Conservation (phyloP, 768 basidiomycete species). For the Pleurotus djamor region DNA sequence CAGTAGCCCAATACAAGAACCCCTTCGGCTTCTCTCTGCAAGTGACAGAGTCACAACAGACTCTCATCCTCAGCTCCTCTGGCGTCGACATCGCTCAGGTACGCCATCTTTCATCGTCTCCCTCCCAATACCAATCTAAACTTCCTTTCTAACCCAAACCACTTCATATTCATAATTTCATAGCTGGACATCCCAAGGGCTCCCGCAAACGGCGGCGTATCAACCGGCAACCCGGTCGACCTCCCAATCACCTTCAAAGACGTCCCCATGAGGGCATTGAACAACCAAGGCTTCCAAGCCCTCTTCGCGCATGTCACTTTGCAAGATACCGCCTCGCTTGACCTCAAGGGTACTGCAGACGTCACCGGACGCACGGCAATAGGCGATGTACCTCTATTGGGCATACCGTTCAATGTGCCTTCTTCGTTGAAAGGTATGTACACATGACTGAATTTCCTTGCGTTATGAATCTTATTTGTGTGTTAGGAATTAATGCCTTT, state of each 20-base stretch:
- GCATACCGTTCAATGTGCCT: constrained; percentile 59
- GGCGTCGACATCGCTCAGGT: constrained; percentile 56
- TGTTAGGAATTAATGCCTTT: constrained; percentile 57
- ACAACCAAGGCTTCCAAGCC: constrained; percentile 48
- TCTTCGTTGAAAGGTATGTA: constrained; percentile 54
- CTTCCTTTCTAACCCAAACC: neutral
- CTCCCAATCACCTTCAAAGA: constrained; percentile 58
- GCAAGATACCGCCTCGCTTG: constrained; percentile 36
- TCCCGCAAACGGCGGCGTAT: constrained; percentile 55
- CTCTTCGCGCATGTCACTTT: constrained; percentile 64
- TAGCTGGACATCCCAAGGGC: constrained; percentile 52
- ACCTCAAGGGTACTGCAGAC: constrained; percentile 54
- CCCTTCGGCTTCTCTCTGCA: constrained; percentile 78
- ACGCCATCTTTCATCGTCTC: too few relatives aligned
- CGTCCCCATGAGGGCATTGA: constrained; percentile 52
- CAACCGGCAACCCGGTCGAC: constrained; percentile 65
- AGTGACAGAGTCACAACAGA: constrained; percentile 53
- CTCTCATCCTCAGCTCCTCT: constrained; percentile 45
- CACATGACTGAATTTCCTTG: too few relatives aligned
- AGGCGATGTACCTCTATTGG: constrained; percentile 63
- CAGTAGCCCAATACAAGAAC: constrained; percentile 62
- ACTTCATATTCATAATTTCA: constrained; percentile 5
- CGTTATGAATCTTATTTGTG: too few relatives aligned
- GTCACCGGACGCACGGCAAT: constrained; percentile 61
- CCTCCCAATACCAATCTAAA: too few relatives aligned